Base-by-base conservation (phyloP, 140 eudicot species). In the Ambrosia hybrid region DNA sequence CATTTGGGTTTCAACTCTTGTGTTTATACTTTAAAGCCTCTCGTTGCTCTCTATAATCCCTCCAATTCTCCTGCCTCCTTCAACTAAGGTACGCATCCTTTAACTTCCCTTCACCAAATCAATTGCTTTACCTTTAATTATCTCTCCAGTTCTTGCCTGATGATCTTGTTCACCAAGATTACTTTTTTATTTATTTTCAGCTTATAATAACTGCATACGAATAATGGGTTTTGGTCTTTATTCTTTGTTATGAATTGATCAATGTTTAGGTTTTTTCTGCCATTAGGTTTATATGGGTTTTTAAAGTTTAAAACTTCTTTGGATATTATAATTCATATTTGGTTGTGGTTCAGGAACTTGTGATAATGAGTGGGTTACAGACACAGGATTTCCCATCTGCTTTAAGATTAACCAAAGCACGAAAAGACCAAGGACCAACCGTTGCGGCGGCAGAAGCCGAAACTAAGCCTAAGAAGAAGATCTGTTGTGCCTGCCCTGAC, bases 401-500 rank as follows among this genome's bases (percentile, higher is more conserved):
- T 10, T 62, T 89, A 57, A 67, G 87, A 39, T 59, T 86, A 75
- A 79, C 87, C 6, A 70, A 78, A 59, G 21, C 89, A 0, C 45
- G 4, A 51, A 62, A 81, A 14, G 91, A 80, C 34, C 74, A 79
- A 76, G 52, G 51, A 14, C 12, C 70, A 38, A 63, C 83, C 6
- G 51, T 64, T 14, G 69, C n/a, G 4, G 71, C 82, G 10, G 85
- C 75, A 80, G 70, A 26, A 2, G 58, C 78, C 3, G 89, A 82
- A 72, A 43, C 87, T 36, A 92, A 92, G 86, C 98, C 96, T 1
- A 92, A 87, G 84, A 92, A 92, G 98, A 92, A 87, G 85, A 92
- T 92, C 2, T 87, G 98, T 30, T 92, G 98, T 82, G 98, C 98
- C 3, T 92, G 98, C 79, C 96, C 98, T 0, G 95, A 92, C 10